phyloP scores from a whole-genome alignment of 2,329 filamentous ascomycete genomes.

The Pseudodiploospora longispora region DNA sequence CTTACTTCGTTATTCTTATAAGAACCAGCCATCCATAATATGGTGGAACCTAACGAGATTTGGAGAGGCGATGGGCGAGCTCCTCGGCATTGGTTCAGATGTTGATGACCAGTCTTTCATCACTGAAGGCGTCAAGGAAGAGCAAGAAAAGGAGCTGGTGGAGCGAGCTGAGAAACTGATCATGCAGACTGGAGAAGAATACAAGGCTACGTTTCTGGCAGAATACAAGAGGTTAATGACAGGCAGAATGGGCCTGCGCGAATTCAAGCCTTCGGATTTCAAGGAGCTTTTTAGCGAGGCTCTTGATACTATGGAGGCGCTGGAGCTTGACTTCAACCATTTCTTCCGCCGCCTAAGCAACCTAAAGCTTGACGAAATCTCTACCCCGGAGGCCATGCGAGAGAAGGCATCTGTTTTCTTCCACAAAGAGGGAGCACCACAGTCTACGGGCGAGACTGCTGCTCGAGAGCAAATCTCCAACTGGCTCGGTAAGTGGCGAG shows the following conservation, averaged over 20 bases:
- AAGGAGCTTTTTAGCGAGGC: slow-evolving; percentile 71
- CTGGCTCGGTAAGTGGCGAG: slow-evolving; percentile 78
- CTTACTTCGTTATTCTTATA: slow-evolving; percentile 80
- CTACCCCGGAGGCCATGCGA: slow-evolving; percentile 54
- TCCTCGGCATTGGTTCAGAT: slow-evolving; percentile 66
- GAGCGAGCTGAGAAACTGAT: slow-evolving; percentile 79
- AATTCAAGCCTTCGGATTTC: slow-evolving; percentile 65
- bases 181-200: slow-evolving; percentile 73
- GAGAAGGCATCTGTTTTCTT: slow-evolving; percentile 68
- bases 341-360: slow-evolving; percentile 76
- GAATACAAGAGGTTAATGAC: slow-evolving; percentile 88
- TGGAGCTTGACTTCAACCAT: slow-evolving; percentile 88
- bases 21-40: slow-evolving; percentile 89
- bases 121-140: slow-evolving; percentile 56
- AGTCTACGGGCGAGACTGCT: slow-evolving; percentile 50
- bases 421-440: slow-evolving; percentile 61
- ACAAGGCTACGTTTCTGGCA: slow-evolving; percentile 74
- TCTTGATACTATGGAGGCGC: slow-evolving; percentile 70
- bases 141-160: slow-evolving; percentile 61
- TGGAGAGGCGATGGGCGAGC: slow-evolving; percentile 80
- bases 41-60: slow-evolving; percentile 98
- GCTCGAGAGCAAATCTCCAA: slow-evolving; percentile 59
- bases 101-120: slow-evolving; percentile 68
- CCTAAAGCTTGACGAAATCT: slow-evolving; percentile 54
- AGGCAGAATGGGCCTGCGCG: slow-evolving; percentile 66